Evolutionary conservation across 169 alveolate genomes (phyloP).

Genomic region (Perkinsus olseni): DNA sequence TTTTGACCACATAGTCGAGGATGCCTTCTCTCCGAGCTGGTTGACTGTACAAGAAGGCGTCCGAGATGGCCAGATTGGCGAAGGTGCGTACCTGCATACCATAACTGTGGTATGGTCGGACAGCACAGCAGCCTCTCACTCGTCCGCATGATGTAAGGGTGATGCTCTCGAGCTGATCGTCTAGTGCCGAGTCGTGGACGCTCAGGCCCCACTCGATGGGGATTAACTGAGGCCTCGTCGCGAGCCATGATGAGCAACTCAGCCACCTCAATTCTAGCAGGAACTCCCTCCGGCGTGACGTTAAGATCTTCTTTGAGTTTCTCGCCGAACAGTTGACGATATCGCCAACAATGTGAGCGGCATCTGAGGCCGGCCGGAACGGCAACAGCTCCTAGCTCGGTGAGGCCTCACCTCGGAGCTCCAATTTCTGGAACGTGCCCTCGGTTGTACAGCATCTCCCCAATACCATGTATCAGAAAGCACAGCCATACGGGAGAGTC

Average conservation of each 20-base stretch:
- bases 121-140: not conserved
- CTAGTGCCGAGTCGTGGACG: not conserved
- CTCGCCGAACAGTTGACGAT: not conserved
- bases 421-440: not conserved
- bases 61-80: not conserved
- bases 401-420: not conserved
- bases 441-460: not conserved
- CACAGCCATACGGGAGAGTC: not conserved
- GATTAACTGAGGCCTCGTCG: not conserved
- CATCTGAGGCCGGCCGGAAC: not conserved
- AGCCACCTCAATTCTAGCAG: not conserved
- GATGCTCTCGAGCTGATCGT: not conserved
- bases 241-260: too few relatives aligned
- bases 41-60: not conserved
- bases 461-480: not conserved
- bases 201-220: not conserved
- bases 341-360: not conserved
- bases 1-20: not conserved
- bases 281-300: not conserved
- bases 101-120: not conserved
- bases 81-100: not conserved
- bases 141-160: not conserved
- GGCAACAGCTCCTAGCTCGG: too few relatives aligned
- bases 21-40: not conserved
- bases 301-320: not conserved